Base-by-base conservation (phyloP, 2,329 filamentous ascomycete species). In the Cyanodermella asteris region DNA sequence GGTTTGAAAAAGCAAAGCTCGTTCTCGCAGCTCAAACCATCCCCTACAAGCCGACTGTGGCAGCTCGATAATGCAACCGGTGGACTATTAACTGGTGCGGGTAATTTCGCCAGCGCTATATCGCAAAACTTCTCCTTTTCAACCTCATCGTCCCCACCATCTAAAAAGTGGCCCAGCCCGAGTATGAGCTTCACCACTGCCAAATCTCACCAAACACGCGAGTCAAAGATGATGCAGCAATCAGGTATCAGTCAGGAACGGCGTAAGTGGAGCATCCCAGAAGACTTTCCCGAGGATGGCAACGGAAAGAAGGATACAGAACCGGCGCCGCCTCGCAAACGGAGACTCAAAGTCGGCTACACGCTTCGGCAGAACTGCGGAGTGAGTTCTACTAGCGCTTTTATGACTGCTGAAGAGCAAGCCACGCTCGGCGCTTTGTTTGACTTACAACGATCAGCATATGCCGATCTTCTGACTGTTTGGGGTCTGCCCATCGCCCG, bases 381-480 rank as follows among this genome's bases (percentile, higher is more conserved):
- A 61, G 60, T 34, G 45, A 44, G 5, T 47, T 54, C 3, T 72
- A 68, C 46, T n/a, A n/a, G n/a, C n/a, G n/a, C n/a, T n/a, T n/a
- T n/a, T n/a, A n/a, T n/a, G n/a, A n/a, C n/a, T n/a, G n/a, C n/a
- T n/a, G n/a, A n/a, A n/a, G n/a, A n/a, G n/a, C n/a, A n/a, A n/a
- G n/a, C n/a, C n/a, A n/a, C n/a, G n/a, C n/a, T n/a, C n/a, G n/a
- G n/a, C n/a, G n/a, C n/a, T n/a, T n/a, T n/a, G n/a, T n/a, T n/a
- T n/a, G n/a, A n/a, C n/a, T n/a, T n/a, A n/a, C n/a, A n/a, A n/a
- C 55, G 63, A 20, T 44, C 50, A 25, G 49, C 56, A 22, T 72
- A 72, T 41, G 62, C 66, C 4, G 48, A 65, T 23, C 47, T 66
- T 28, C 50, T 72, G 4, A 56, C 56, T n/a, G 54, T 59, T 6